phyloP scores from a whole-genome alignment of 495 filamentous ascomycete genomes.

The Daldinia decipiens region DNA sequence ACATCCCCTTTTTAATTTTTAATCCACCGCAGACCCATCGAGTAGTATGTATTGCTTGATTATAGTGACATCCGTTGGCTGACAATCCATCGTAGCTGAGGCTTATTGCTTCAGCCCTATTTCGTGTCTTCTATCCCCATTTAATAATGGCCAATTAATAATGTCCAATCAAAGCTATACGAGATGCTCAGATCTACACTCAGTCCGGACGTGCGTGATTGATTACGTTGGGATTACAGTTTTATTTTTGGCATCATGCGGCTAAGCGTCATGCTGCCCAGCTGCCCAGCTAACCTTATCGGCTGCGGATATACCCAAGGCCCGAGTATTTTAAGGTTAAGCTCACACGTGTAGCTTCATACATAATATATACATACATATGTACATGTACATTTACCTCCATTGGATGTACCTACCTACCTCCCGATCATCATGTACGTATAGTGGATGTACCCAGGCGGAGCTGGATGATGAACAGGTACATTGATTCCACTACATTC shows the following conservation, averaged over 20 bases:
- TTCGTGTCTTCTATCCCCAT: constrained; percentile 1
- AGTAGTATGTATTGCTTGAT: too few relatives aligned
- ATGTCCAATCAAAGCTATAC: constrained; percentile 13
- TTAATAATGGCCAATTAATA: constrained; percentile 12
- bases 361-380: neutral
- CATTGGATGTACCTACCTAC: too few relatives aligned
- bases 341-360: constrained; percentile 11
- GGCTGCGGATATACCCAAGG: constrained; percentile 27
- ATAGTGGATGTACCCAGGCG: constrained; percentile 13
- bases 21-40: too few relatives aligned
- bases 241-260: constrained; percentile 39
- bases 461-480: constrained; percentile 16
- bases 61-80: neutral
- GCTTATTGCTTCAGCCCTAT: neutral
- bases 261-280: constrained; percentile 30
- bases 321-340: constrained; percentile 33
- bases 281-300: neutral
- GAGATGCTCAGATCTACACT: constrained; percentile 4
- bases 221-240: constrained; percentile 32
- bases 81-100: neutral
- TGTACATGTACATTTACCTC: too few relatives aligned
- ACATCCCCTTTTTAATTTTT: too few relatives aligned
- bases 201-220: constrained; percentile 8
- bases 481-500: constrained; percentile 5
- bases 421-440: too few relatives aligned